These are phyloP conservation scores for Curvularia hawaiiensis DNA, from an alignment of 2,329 filamentous ascomycete species.

Conservation along the genomic window DNA sequence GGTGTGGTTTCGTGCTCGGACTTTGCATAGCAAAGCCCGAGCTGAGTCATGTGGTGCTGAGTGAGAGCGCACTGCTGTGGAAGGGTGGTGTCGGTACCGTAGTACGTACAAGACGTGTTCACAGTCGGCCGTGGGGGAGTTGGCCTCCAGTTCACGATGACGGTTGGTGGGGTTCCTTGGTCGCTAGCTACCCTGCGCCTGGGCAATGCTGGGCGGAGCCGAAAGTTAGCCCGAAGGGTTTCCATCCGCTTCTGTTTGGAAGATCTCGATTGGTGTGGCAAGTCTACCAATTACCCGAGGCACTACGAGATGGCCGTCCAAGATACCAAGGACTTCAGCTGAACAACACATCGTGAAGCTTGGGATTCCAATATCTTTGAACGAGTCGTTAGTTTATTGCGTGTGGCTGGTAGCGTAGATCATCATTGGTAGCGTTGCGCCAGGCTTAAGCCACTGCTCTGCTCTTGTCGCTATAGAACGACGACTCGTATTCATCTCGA, in stretches of 20 bases:
- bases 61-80: background rate
- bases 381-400: no score
- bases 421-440: background rate
- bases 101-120: background rate
- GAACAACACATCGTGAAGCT: no score
- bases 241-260: constrained; percentile 13
- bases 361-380: no score
- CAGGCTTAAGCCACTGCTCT: background rate
- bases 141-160: constrained; percentile 23
- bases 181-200: constrained; percentile 20
- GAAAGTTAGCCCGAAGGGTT: constrained; percentile 23
- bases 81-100: background rate
- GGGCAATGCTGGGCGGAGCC: constrained; percentile 26
- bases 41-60: background rate
- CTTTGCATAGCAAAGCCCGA: background rate
- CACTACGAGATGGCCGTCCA: background rate
- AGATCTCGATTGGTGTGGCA: constrained; percentile 8
- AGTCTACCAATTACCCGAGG: constrained; percentile 3
- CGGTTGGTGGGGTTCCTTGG: constrained; percentile 18
- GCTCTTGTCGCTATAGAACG: no score
- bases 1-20: background rate
- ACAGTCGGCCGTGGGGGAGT: background rate
- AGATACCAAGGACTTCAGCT: background rate
- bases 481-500: background rate
- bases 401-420: background rate